Evolutionary conservation across 768 basidiomycete species (phyloP), one percentile per base, ranked within the genome.

Genomic region (Suillus subalutaceus): DNA sequence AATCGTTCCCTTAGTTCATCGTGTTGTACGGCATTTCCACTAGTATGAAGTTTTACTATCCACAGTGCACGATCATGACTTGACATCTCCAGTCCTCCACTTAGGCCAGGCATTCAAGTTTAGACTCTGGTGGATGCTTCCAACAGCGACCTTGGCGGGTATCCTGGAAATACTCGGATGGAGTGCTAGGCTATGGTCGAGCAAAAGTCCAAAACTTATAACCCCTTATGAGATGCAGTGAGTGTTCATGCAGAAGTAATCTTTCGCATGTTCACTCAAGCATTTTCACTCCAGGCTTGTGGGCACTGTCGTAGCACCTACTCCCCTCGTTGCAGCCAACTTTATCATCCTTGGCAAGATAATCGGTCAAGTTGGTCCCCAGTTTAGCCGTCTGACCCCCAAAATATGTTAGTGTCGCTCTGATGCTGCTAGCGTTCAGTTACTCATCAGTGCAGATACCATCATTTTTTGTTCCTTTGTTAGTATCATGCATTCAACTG

Each of bases 141-240:
- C 82, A 0, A 88, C 88, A 0, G 79, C 79, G 6, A 75, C 80
- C 18, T 69, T 86, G 0, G 81, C 82, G 52, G 86, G 85, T 10
- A 18, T 83, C 1, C 71, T 83, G 12, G 89, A 90, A 70, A 70
- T 84, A 12, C 65, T 84, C 2, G 88, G 88, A 0, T 90, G 88
- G 89, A 69, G 73, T 8, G 88, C 78, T 2, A 74, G 88, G 23
- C 70, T 87, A 4, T 88, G 85, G 87, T 85, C 83, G 7, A 82
- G 77, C 53, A 57, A 67, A 35, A 70, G 70, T 26, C 62, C 69
- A 8, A 23, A 61, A 23, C 48, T 63, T 40, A 26, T 69, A 4
- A 67, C 71, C 32, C 77, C 83, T 0, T 86, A 77, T 71, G 71
- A 82, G 64, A 82, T 85, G 57, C 84, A 86, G 81, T 81, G 53